phyloP scores from a whole-genome alignment of 495 filamentous ascomycete species.

The Aspergillus asperescens region DNA sequence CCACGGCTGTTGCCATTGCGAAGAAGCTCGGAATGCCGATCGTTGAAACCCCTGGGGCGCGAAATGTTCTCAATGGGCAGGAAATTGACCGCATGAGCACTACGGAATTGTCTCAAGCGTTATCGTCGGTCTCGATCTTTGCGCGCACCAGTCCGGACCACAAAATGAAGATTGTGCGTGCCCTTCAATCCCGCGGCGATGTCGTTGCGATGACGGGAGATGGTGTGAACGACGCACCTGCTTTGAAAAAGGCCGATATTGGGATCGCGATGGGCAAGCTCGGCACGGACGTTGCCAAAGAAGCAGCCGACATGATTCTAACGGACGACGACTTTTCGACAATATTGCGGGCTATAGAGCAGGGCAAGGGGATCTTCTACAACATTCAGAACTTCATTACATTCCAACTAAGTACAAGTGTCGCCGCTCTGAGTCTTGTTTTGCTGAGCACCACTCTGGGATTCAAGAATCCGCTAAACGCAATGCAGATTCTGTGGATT shows the following conservation, averaged over 20 bases:
- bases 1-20: constrained; percentile 88
- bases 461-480: constrained; percentile 89
- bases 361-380: constrained; percentile 98
- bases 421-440: constrained; percentile 86
- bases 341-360: constrained; percentile 92
- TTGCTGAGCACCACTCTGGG: constrained; percentile 86
- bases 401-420: constrained; percentile 96
- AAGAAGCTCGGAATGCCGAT: constrained; percentile 88
- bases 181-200: constrained; percentile 87
- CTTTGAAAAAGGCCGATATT: constrained; percentile 95
- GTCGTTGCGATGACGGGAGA: constrained; percentile 99
- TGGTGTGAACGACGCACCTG: constrained; percentile 95
- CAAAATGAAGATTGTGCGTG: constrained; percentile 92
- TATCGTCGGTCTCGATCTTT: constrained; percentile 85
- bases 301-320: constrained; percentile 98
- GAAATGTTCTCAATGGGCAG: constrained; percentile 76
- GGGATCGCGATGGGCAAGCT: constrained; percentile 94
- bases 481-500: constrained; percentile 99
- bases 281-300: constrained; percentile 96
- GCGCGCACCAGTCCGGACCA: constrained; percentile 95
- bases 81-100: constrained; percentile 89
- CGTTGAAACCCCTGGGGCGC: constrained; percentile 40
- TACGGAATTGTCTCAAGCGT: constrained; percentile 72
- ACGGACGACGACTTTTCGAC: constrained; percentile 98
- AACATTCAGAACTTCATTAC: constrained; percentile 99